Percentiles rank a stretch among this genome's conserved stretches.
These are phyloP conservation scores for Exserohilum rostratum DNA, from an alignment of 2,329 filamentous ascomycete species.

Conservation along the genomic window DNA sequence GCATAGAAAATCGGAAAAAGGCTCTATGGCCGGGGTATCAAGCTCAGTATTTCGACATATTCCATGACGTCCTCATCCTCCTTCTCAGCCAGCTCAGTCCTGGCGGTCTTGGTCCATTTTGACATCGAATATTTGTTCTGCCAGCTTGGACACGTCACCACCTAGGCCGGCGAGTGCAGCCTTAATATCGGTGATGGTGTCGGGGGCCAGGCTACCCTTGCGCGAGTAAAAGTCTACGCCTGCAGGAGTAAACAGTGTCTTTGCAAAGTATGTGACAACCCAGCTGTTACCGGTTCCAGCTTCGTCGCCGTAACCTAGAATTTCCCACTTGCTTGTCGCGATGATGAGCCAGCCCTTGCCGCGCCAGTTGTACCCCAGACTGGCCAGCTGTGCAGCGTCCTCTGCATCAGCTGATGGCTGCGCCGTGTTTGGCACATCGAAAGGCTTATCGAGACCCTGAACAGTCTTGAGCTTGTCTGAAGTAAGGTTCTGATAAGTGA, in stretches of 20 bases:
- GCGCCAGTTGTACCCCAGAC: slow-evolving; percentile 65
- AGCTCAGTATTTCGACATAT: background rate
- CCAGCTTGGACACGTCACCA: slow-evolving; percentile 60
- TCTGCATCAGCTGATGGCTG: background rate
- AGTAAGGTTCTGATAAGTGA: slow-evolving; percentile 68
- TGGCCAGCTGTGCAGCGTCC: slow-evolving; percentile 55
- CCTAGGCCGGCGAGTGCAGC: slow-evolving; percentile 60
- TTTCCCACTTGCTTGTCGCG: slow-evolving; percentile 78
- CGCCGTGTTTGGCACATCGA: slow-evolving; percentile 30
- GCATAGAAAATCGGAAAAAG: background rate
- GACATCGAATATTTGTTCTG: slow-evolving; percentile 56
- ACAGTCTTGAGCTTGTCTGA: slow-evolving; percentile 64
- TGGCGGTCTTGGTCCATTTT: slow-evolving; percentile 34
- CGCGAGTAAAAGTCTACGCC: slow-evolving; percentile 80
- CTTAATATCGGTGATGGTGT: slow-evolving; percentile 63
- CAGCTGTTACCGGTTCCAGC: slow-evolving; percentile 60
- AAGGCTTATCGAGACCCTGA: slow-evolving; percentile 66
- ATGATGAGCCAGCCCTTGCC: slow-evolving; percentile 77
- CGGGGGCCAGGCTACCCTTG: slow-evolving; percentile 61
- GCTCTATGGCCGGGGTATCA: slow-evolving; percentile 18
- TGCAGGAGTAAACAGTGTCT: slow-evolving; percentile 81
- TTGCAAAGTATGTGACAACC: slow-evolving; percentile 84
- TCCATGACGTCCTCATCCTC: background rate
- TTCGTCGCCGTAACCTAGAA: slow-evolving; percentile 74
- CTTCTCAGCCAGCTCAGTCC: slow-evolving; percentile 6